phyloP scores from a whole-genome alignment of 225 moss, liverwort and hornwort species.

The Sphagnum tenellum region DNA sequence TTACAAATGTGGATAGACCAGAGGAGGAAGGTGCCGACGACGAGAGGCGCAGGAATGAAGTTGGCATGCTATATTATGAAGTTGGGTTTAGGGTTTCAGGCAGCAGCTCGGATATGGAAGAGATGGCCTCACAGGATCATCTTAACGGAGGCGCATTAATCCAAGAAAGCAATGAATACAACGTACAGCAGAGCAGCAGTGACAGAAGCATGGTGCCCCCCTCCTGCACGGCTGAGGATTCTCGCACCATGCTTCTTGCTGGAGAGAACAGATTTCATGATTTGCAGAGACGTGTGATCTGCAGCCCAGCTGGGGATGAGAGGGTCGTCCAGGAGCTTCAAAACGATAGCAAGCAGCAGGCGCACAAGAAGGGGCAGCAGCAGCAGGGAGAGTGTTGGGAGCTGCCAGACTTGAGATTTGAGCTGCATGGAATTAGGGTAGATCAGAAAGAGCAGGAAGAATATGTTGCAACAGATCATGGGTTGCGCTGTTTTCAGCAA shows the following conservation, averaged over 20 bases:
- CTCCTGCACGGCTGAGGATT: too few relatives aligned
- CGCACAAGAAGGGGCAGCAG: background rate
- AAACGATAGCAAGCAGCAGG: background rate
- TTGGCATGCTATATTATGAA: too few relatives aligned
- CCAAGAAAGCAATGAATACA: too few relatives aligned
- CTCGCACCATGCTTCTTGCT: too few relatives aligned
- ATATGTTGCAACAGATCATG: background rate
- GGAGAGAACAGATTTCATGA: too few relatives aligned
- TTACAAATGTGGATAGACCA: background rate
- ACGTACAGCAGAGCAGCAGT: too few relatives aligned
- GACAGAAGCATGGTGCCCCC: too few relatives aligned
- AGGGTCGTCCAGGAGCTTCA: background rate
- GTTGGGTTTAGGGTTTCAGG: too few relatives aligned
- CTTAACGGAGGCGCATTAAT: background rate
- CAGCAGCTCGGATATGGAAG: too few relatives aligned
- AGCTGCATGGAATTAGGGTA: too few relatives aligned
- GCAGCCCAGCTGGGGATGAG: background rate
- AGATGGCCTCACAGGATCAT: background rate
- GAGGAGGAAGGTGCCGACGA: background rate
- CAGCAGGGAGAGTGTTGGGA: constrained; percentile 2
- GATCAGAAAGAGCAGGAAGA: background rate
- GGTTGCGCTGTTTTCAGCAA: constrained; percentile 2
- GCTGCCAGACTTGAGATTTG: background rate
- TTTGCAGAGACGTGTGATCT: background rate
- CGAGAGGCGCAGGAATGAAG: background rate